Evolutionary conservation across 495 filamentous ascomycete species (phyloP).

Genomic region (Podospora conica): DNA sequence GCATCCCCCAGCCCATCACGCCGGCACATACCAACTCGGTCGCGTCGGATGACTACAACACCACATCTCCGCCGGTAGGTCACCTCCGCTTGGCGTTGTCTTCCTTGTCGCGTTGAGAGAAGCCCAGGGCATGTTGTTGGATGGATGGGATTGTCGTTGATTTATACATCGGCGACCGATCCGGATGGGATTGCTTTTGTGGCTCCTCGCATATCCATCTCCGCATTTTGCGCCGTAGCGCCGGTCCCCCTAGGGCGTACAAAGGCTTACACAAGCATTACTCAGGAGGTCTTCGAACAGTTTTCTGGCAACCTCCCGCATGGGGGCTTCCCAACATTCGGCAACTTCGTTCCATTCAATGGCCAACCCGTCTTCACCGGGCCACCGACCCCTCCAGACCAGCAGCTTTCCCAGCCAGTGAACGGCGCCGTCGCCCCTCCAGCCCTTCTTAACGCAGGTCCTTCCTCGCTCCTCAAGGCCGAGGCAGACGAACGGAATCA

Average conservation of each 20-base stretch:
- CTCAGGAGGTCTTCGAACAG: conserved; percentile 42
- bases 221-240: conserved; percentile 29
- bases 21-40: conserved; percentile 48
- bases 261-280: conserved; percentile 37
- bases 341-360: conserved; percentile 38
- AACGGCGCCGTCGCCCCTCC: conserved; percentile 23
- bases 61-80: conserved; percentile 49
- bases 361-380: conserved; percentile 33
- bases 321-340: conserved; percentile 42
- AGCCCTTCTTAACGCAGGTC: conserved; percentile 22
- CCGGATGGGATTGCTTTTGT: conserved; percentile 1
- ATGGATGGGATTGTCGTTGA: conserved; percentile 20
- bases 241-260: conserved; percentile 14
- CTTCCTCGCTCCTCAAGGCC: conserved; percentile 33
- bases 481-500: conserved; percentile 39
- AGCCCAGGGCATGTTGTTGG: conserved; percentile 1
- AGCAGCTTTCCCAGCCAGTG: conserved; percentile 24
- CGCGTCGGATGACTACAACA: conserved; percentile 49
- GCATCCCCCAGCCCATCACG: conserved; percentile 47
- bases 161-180: conserved; percentile 1
- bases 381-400: conserved; percentile 40
- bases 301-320: conserved; percentile 33
- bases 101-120: background rate
- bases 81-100: conserved; percentile 1
- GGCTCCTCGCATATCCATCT: conserved; percentile 16